A percentile compares a stretch with the other conserved stretches of the same genome.
Conservation (phyloP, 2,329 filamentous ascomycete species). For the Exophiala lecanii-corni region DNA sequence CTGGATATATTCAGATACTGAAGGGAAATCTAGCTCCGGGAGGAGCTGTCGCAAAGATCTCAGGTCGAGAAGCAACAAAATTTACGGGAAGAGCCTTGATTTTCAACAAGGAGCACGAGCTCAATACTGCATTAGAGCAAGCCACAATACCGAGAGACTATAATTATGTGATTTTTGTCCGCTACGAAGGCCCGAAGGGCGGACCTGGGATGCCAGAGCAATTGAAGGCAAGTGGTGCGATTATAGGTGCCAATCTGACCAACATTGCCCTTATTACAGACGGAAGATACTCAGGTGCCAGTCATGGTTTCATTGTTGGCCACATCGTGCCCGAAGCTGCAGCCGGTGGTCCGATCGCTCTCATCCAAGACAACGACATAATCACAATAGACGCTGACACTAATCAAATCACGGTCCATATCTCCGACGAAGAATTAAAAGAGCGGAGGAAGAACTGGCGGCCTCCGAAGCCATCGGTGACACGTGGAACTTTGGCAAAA, state of each 20-base stretch:
- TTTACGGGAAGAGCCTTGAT: conserved; percentile 79
- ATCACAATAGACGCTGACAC: conserved; percentile 81
- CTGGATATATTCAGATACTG: conserved; percentile 83
- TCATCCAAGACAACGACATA: conserved; percentile 73
- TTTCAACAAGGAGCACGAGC: conserved; percentile 78
- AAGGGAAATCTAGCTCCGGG: conserved; percentile 82
- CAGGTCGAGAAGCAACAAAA: conserved; percentile 80
- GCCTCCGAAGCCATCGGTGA: conserved; percentile 66
- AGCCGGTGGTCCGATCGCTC: conserved; percentile 78
- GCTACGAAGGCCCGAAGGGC: conserved; percentile 89
- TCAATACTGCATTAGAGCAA: conserved; percentile 67
- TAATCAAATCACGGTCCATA: conserved; percentile 67
- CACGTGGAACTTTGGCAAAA: conserved; percentile 80
- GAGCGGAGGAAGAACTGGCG: conserved; percentile 63
- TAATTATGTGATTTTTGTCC: conserved; percentile 82
- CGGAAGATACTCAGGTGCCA: conserved; percentile 81
- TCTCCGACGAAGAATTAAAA: conserved; percentile 66
- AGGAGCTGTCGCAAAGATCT: conserved; percentile 92
- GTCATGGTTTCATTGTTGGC: conserved; percentile 88
- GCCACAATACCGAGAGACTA: conserved; percentile 69
- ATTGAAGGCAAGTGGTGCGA: conserved; percentile 80
- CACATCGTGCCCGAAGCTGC: conserved; percentile 90
- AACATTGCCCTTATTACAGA: conserved; percentile 92
- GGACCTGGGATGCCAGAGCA: conserved; percentile 97
- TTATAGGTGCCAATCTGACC: conserved; percentile 84